Percentiles rank a stretch among this genome's conserved stretches.
Evolutionary conservation across 495 filamentous ascomycete genomes (phyloP).

Genomic region (Hyaloscypha bicolor): DNA sequence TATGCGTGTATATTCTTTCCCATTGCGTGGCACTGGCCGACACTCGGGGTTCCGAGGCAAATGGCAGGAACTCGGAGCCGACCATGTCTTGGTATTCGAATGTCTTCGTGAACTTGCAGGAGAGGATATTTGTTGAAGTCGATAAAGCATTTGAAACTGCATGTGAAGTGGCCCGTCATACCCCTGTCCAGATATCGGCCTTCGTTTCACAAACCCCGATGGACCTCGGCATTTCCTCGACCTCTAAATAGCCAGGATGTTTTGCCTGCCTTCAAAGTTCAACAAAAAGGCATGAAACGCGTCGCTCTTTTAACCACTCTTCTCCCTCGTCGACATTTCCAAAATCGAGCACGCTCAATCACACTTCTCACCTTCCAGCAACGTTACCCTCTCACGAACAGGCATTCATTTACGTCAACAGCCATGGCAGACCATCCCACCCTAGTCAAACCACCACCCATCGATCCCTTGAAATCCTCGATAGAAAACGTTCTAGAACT

Average conservation of each 20-base stretch:
- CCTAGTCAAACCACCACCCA: slow-evolving; percentile 73
- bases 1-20: too few species aligned
- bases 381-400: background rate
- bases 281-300: background rate
- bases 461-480: slow-evolving; percentile 69
- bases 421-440: slow-evolving; percentile 50
- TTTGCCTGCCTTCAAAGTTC: background rate
- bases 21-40: too few species aligned
- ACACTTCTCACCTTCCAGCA: background rate
- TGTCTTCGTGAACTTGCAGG: background rate
- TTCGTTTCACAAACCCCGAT: slow-evolving; percentile 1
- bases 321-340: background rate
- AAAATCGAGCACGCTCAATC: background rate
- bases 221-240: slow-evolving; percentile 6
- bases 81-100: background rate
- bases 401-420: background rate
- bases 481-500: slow-evolving; percentile 92
- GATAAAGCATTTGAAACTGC: background rate
- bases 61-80: background rate
- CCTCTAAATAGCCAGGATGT: background rate
- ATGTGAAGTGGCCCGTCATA: background rate
- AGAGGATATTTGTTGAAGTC: background rate
- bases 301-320: background rate
- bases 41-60: too few species aligned
- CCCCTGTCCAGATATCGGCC: background rate